Conservation (phyloP, 257 asterid genomes). For the Dorcoceras hygrometricum region DNA sequence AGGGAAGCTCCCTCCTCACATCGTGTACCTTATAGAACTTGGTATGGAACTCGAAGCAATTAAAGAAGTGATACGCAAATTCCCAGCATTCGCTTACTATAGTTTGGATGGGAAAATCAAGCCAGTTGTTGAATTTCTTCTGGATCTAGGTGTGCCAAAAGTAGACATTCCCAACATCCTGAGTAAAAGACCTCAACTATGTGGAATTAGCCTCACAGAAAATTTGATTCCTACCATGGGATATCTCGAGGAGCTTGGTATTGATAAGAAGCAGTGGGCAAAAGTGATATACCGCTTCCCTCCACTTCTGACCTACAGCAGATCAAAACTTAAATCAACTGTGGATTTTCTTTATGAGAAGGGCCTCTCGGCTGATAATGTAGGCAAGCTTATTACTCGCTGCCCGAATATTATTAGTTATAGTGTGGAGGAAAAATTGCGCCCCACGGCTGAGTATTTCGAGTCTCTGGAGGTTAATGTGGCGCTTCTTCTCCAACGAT, state of each 20-base stretch:
- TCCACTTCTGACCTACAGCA: conserved; percentile 92
- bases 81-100: conserved; percentile 89
- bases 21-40: conserved; percentile 73
- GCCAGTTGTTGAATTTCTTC: conserved; percentile 84
- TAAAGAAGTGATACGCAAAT: conserved; percentile 66
- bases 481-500: conserved; percentile 56
- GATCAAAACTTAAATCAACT: conserved; percentile 58
- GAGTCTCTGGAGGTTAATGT: conserved; percentile 67
- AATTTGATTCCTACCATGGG: conserved; percentile 88
- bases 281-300: conserved; percentile 88
- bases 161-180: conserved; percentile 66
- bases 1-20: conserved; percentile 72
- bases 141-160: conserved; percentile 70
- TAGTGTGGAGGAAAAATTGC: conserved; percentile 77
- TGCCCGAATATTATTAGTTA: conserved; percentile 84
- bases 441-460: conserved; percentile 80
- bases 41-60: conserved; percentile 83
- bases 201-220: conserved; percentile 89
- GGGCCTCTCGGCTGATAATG: conserved; percentile 79
- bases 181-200: conserved; percentile 86
- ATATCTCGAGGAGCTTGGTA: conserved; percentile 78
- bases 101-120: conserved; percentile 94
- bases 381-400: conserved; percentile 77
- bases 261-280: conserved; percentile 87
- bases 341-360: conserved; percentile 82